These are phyloP conservation scores for Fusarium begoniae DNA, from an alignment of 2,329 filamentous ascomycete genomes.

Conservation along the genomic window DNA sequence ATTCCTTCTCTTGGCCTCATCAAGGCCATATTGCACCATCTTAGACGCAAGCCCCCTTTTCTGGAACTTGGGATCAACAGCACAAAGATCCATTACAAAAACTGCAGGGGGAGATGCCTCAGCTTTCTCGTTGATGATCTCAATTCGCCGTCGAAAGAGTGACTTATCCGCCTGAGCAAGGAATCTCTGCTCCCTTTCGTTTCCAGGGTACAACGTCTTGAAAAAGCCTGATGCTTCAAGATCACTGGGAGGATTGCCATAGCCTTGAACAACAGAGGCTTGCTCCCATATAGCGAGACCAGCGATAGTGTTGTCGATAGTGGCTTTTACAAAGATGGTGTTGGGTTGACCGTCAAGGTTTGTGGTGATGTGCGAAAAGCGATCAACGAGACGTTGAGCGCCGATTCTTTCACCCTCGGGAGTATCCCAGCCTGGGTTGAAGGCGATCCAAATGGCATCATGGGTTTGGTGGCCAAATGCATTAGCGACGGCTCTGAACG, in stretches of 20 bases:
- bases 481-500: slow-evolving; percentile 39
- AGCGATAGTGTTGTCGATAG: slow-evolving; percentile 54
- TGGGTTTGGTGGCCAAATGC: slow-evolving; percentile 60
- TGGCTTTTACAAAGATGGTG: slow-evolving; percentile 64
- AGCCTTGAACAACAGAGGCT: slow-evolving; percentile 57
- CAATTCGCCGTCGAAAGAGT: slow-evolving; percentile 55
- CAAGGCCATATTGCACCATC: slow-evolving; percentile 59
- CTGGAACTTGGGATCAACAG: slow-evolving; percentile 63
- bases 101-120: slow-evolving; percentile 52
- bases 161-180: slow-evolving; percentile 54
- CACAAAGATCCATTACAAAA: slow-evolving; percentile 61
- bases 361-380: slow-evolving; percentile 51
- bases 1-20: slow-evolving; percentile 51
- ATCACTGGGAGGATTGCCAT: slow-evolving; percentile 53
- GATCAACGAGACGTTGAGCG: slow-evolving; percentile 50
- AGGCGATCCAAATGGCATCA: slow-evolving; percentile 60
- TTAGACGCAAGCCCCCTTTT: slow-evolving; percentile 56
- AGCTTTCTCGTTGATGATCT: slow-evolving; percentile 53
- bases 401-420: slow-evolving; percentile 52
- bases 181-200: slow-evolving; percentile 58
- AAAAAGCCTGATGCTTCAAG: slow-evolving; percentile 46
- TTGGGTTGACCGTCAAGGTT: slow-evolving; percentile 58
- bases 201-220: slow-evolving; percentile 51
- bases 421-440: slow-evolving; percentile 66
- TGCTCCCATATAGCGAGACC: slow-evolving; percentile 67